Evolutionary conservation across 163 green algal species (phyloP), one percentile per base, ranked within the genome.

Genomic region (Coccomyxa subellipsoidea): DNA sequence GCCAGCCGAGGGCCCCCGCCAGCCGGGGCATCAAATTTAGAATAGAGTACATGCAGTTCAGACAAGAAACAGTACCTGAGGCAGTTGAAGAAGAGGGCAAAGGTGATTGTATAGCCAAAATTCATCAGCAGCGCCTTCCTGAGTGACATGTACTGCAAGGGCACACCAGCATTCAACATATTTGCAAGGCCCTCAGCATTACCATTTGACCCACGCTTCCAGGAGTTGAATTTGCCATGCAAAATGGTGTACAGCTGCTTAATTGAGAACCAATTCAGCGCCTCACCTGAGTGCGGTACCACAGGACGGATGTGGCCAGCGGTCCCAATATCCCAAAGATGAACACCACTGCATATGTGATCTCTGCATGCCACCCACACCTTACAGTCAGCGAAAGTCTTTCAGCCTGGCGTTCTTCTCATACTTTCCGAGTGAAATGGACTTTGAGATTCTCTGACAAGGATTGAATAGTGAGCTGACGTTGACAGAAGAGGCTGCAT

Each of bases 61-160:
- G n/a, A n/a, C n/a, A n/a, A n/a, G n/a, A 59, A 59, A 27, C 21
- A 18, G 47, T 23, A 73, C 66, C 66, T 73, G 66, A 73, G 66
- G n/a, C 66, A 32, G 4, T 73, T 73, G n/a, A 73, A 73, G 66
- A 73, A 73, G 29, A 73, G 66, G n/a, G 6, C 66, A 73, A 73
- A 73, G 66, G 66, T 73, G 66, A 73, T 18, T 8, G n/a, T 36
- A 23, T 73, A 34, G 29, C 66, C 66, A 73, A 73, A 36, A n/a
- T 73, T 73, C 66, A 36, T 32, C 18, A 73, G 7, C 66, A 73
- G 66, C 66, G 66, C 66, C 66, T 73, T 73, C 29, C n/a, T 32
- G 21, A 73, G n/a, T 32, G 66, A 34, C 66, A 73, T 34, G 27
- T 73, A 23, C 66, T 73, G 66, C 66, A 73, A 18, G 32, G 2